Base-by-base conservation (phyloP, 2,329 filamentous ascomycete genomes). In the Colletotrichum truncatum region DNA sequence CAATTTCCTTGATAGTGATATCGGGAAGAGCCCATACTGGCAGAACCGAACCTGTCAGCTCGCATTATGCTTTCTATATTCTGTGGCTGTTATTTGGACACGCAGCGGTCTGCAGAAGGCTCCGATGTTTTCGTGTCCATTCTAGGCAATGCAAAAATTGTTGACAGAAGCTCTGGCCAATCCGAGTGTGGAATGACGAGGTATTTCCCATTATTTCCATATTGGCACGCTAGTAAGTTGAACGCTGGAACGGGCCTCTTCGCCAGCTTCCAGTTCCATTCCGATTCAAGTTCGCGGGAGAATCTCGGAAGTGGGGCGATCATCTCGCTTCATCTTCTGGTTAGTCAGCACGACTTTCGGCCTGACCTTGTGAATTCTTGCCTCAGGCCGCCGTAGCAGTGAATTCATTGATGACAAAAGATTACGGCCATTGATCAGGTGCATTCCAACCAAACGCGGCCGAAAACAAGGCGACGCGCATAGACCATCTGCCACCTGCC, bases 161-260 rank as follows among this genome's bases (percentile, higher is more conserved):
- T 54, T 39, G 46, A 60, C 34, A 10, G 55, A 18, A 60, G 61
- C 48, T 64, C 28, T 62, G 56, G 34, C 57, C 41, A 65, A 49
- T 51, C 48, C 48, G 36, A 61, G 26, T 34, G 30, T 14, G 21
- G 23, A 12, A 18, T 14, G 23, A 16, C 26, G 34, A 43, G 25
- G 28, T 43, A 65, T 62, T 43, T 55, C 57, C 57, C 43, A 32
- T 62, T 62, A 55, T 65, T 55, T 51, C 62, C 57, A 65, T 39
- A 53, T 51, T 51, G 41, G 9, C 41, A 45, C 45, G 23, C 16
- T 36, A 34, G 30, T 16, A 14, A 41, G 14, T 28, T 12, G 46
- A 23, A 12, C 18, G 39, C 39, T 21, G 28, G 46, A n/a, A 56
- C 30, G 23, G 39, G 14, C 23, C 18, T 39, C n/a, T 45, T n/a